Conservation (phyloP, 257 asterid species). For the Salvia rosmarinus region DNA sequence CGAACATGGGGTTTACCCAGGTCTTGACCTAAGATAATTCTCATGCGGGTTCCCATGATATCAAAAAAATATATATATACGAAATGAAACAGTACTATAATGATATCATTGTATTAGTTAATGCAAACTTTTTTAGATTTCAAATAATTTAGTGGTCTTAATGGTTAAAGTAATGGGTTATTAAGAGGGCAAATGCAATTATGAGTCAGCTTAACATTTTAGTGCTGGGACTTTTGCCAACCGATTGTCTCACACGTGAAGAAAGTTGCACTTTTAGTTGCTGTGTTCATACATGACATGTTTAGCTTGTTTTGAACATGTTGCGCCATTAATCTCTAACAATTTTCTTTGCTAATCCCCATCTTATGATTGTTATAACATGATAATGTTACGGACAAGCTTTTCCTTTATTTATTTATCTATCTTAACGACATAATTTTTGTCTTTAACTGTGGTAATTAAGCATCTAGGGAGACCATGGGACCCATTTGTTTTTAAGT, state of each 20-base stretch:
- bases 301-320: conserved; percentile 25
- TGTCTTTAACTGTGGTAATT: neutral
- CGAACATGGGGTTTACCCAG: too few relatives aligned
- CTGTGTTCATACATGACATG: conserved; percentile 48
- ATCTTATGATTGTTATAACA: neutral
- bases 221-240: conserved; percentile 44
- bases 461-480: neutral
- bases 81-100: too few relatives aligned
- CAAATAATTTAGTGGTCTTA: conserved; percentile 17
- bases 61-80: too few relatives aligned
- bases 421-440: neutral
- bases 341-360: neutral
- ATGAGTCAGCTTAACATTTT: conserved; percentile 36
- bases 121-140: conserved; percentile 12
- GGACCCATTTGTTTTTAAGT: neutral
- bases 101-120: too few relatives aligned
- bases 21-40: too few relatives aligned
- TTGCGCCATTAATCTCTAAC: conserved; percentile 27
- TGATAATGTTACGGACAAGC: neutral
- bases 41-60: too few relatives aligned
- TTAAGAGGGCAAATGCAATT: conserved; percentile 29
- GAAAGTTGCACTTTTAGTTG: conserved; percentile 31
- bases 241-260: conserved; percentile 45
- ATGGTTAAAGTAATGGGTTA: conserved; percentile 22
- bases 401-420: too few relatives aligned